These are phyloP conservation scores for Neofusicoccum sp. DNA, from an alignment of 2,329 filamentous ascomycete genomes.

Conservation along the genomic window DNA sequence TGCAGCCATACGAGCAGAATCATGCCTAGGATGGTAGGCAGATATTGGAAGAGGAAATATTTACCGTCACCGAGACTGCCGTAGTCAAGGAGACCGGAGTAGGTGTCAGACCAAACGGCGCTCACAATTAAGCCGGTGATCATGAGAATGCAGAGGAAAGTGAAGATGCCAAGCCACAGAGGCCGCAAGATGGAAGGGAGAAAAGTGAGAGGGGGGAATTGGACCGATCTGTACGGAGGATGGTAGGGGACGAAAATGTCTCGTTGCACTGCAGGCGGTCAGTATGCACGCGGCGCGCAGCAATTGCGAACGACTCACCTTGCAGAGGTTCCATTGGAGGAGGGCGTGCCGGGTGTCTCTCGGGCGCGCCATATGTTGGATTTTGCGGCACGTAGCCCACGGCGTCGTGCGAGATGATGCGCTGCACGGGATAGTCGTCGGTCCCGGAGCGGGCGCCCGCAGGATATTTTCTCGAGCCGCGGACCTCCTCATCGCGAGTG, in stretches of 20 bases:
- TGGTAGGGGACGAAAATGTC: slow-evolving; percentile 38
- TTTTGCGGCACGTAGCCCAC: slow-evolving; percentile 14
- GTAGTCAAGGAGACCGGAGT: slow-evolving; percentile 68
- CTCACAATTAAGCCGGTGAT: slow-evolving; percentile 71
- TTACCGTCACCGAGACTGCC: slow-evolving; percentile 67
- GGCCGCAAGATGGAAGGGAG: slow-evolving; percentile 72
- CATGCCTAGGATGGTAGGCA: slow-evolving; percentile 77
- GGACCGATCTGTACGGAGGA: slow-evolving; percentile 28
- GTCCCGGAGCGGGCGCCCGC: slow-evolving; percentile 24
- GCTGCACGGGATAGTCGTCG: slow-evolving; percentile 54
- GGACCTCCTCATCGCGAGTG: slow-evolving; percentile 70
- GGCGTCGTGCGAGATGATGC: slow-evolving; percentile 46
- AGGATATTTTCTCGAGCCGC: slow-evolving; percentile 55
- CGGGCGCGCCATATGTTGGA: neutral
- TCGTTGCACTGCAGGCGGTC: slow-evolving; percentile 17
- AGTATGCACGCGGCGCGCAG: neutral
- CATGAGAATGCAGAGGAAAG: slow-evolving; percentile 68
- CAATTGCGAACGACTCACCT: neutral
- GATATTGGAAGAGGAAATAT: slow-evolving; percentile 85
- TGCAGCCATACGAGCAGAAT: slow-evolving; percentile 76
- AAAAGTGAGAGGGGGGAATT: slow-evolving; percentile 59
- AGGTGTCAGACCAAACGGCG: slow-evolving; percentile 49
- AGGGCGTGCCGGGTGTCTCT: slow-evolving; percentile 4
- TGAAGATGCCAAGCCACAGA: slow-evolving; percentile 62
- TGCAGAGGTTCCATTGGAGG: slow-evolving; percentile 10